Conservation (phyloP, 345 rosid genomes). For the Kandelia obovata region DNA sequence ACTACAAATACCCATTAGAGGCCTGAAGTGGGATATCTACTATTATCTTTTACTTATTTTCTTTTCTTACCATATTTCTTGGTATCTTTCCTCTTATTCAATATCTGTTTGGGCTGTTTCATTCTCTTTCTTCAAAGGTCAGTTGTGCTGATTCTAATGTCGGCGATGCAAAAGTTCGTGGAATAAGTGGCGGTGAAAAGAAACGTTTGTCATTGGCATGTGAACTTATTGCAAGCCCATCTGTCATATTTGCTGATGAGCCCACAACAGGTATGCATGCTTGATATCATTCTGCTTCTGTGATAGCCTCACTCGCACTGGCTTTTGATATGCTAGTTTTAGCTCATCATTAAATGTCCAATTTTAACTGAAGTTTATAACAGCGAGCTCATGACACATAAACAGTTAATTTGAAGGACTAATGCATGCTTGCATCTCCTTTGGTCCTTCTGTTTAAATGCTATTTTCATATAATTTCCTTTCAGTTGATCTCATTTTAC, state of each 20-base stretch:
- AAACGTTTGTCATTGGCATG: constrained; percentile 85
- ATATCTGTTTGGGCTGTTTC: constrained; percentile 23
- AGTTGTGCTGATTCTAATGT: constrained; percentile 81
- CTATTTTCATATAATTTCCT: no score
- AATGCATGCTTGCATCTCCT: no score
- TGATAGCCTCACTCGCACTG: constrained; percentile 4
- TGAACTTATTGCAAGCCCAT: constrained; percentile 97
- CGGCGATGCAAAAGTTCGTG: constrained; percentile 97
- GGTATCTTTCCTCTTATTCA: background rate
- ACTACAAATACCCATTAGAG: background rate
- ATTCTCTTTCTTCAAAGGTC: constrained; percentile 50
- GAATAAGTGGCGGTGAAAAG: constrained; percentile 97
- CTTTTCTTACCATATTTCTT: background rate
- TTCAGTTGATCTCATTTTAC: no score
- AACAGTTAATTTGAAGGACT: no score
- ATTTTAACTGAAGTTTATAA: no score
- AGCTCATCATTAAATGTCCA: background rate
- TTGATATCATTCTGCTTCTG: constrained; percentile 11
- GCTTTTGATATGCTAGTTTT: constrained; percentile 5
- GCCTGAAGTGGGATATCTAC: constrained; percentile 1
- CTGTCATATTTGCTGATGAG: constrained; percentile 95
- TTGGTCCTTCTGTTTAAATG: no score
- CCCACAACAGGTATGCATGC: constrained; percentile 79
- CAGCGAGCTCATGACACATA: no score
- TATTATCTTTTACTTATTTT: background rate